A percentile compares a stretch with the other conserved stretches of the same genome.
Evolutionary conservation across 352 stramenopile genomes (phyloP).

Genomic region (Pythium utonaiense): DNA sequence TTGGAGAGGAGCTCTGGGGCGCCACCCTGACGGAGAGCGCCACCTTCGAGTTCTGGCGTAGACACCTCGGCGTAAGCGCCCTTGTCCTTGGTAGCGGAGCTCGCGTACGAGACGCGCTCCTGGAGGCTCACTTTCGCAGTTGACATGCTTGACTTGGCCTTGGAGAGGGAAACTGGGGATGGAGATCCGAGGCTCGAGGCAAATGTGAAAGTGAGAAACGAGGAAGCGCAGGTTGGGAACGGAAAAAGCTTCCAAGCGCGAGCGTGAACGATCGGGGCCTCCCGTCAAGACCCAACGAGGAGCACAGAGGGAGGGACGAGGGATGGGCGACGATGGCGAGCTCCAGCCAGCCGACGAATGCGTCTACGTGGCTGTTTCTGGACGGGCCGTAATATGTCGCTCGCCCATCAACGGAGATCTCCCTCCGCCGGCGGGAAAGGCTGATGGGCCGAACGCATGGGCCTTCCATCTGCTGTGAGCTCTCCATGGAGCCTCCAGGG

Average conservation of each 20-base stretch:
- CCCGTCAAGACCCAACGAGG: neutral
- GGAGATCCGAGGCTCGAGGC: neutral
- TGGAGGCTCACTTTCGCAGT: conserved; percentile 15
- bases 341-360: neutral
- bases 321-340: neutral
- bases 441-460: neutral
- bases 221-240: neutral
- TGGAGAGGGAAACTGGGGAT: neutral
- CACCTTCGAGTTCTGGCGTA: conserved; percentile 12
- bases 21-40: conserved; percentile 23
- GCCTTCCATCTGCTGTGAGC: too few species aligned
- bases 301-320: neutral
- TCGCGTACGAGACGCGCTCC: conserved; percentile 26
- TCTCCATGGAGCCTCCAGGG: too few species aligned
- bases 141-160: conserved; percentile 9
- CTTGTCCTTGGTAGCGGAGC: conserved; percentile 20
- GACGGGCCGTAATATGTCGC: too few species aligned
- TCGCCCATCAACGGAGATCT: neutral
- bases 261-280: neutral
- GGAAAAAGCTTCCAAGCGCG: too few species aligned
- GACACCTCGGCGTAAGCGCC: neutral
- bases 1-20: conserved; percentile 22
- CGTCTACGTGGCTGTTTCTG: neutral
- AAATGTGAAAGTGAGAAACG: conserved; percentile 14
- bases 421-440: neutral